phyloP scores from a whole-genome alignment of 257 asterid genomes.

The Nicotiana undulata region DNA sequence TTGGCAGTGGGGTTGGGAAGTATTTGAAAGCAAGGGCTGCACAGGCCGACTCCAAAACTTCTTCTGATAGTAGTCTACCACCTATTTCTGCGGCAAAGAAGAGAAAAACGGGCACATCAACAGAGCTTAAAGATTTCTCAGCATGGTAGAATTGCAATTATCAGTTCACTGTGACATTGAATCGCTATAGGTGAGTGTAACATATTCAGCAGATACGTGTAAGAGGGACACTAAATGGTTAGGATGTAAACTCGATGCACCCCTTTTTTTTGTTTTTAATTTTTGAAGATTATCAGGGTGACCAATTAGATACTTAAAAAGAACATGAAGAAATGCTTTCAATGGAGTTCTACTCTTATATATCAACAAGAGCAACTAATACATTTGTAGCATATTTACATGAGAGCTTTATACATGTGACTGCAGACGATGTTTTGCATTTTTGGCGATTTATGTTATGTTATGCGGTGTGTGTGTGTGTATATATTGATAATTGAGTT shows the following conservation, averaged over 20 bases:
- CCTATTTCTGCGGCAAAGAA: constrained; percentile 50
- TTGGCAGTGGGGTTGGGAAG: constrained; percentile 71
- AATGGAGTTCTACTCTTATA: neutral
- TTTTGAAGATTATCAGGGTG: neutral
- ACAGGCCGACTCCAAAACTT: constrained; percentile 30
- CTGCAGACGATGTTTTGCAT: neutral
- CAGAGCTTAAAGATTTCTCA: constrained; percentile 64
- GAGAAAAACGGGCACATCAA: constrained; percentile 43
- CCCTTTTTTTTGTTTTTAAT: no score
- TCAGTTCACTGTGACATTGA: neutral
- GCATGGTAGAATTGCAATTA: constrained; percentile 46
- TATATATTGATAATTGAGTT: neutral
- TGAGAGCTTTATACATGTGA: neutral
- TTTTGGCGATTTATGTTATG: neutral
- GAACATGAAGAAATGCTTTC: neutral
- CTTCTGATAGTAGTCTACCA: constrained; percentile 32
- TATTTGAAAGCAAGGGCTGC: constrained; percentile 47
- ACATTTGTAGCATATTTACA: neutral
- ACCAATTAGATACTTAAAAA: neutral
- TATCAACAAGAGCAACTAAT: neutral
- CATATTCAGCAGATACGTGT: neutral
- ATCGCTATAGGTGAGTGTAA: neutral
- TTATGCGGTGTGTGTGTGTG: no score
- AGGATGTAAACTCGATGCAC: neutral
- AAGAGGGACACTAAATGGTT: neutral